These are phyloP conservation scores for Metschnikowia vanudenii DNA, from an alignment of 805 yeast species.

Conservation along the genomic window DNA sequence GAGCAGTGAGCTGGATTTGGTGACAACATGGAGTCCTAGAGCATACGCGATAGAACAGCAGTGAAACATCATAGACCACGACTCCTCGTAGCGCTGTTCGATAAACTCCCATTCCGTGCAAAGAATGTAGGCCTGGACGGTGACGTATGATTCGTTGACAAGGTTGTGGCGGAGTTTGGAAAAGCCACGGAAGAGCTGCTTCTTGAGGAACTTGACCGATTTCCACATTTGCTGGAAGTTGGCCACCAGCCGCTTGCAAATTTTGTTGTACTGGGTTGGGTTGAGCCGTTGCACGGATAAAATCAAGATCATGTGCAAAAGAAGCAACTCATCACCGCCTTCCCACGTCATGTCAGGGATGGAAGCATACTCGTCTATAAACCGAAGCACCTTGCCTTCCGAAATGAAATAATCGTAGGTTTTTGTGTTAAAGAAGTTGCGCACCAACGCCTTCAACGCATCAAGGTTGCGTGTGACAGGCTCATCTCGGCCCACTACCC, in stretches of 20 bases:
- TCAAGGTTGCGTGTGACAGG: slow-evolving; percentile 26
- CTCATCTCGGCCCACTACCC: slow-evolving; percentile 17
- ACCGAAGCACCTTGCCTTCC: slow-evolving; percentile 31
- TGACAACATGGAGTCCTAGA: slow-evolving; percentile 50
- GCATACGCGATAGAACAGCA: slow-evolving; percentile 50
- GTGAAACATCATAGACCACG: slow-evolving; percentile 52
- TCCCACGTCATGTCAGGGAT: slow-evolving; percentile 42
- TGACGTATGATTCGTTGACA: slow-evolving; percentile 45
- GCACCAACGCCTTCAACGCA: slow-evolving; percentile 35
- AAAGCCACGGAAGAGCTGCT: slow-evolving; percentile 39
- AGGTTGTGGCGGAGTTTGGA: slow-evolving; percentile 47
- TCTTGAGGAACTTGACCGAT: slow-evolving; percentile 19
- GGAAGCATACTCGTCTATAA: slow-evolving; percentile 35
- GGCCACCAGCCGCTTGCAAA: slow-evolving; percentile 8
- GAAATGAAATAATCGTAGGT: slow-evolving; percentile 43
- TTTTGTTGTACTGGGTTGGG: slow-evolving; percentile 25
- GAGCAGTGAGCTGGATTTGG: slow-evolving; percentile 15
- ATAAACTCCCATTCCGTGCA: slow-evolving; percentile 52
- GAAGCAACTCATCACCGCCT: slow-evolving; percentile 47
- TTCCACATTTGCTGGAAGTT: slow-evolving; percentile 22
- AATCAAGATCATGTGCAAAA: slow-evolving; percentile 45
- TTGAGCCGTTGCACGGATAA: slow-evolving; percentile 38
- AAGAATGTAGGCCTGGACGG: slow-evolving; percentile 48
- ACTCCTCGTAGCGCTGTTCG: slow-evolving; percentile 49
- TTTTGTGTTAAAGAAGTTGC: slow-evolving; percentile 39